Percentiles rank a stretch among this genome's conserved stretches.
These are phyloP conservation scores for Fusarium zealandicum DNA, from an alignment of 2,329 filamentous ascomycete species.

Conservation along the genomic window DNA sequence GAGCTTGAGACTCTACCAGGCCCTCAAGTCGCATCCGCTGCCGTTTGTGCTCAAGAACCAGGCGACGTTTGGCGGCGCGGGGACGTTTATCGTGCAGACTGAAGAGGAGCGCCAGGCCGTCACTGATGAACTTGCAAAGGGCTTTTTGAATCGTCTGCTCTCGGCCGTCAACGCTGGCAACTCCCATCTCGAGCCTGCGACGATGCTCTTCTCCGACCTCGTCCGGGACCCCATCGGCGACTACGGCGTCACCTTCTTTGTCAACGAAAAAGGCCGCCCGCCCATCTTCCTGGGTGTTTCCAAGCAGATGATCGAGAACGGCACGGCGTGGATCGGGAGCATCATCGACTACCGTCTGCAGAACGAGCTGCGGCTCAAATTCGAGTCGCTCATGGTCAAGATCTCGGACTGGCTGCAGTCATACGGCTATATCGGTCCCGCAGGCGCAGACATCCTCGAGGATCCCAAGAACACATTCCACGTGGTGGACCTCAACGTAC, in stretches of 20 bases:
- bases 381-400: slow-evolving; percentile 32
- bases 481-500: slow-evolving; percentile 47
- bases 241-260: slow-evolving; percentile 47
- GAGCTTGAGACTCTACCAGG: slow-evolving; percentile 35
- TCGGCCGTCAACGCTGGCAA: slow-evolving; percentile 43
- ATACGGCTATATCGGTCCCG: slow-evolving; percentile 45
- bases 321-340: slow-evolving; percentile 46
- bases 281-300: slow-evolving; percentile 45
- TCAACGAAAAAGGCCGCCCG: slow-evolving; percentile 35
- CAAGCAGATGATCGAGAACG: slow-evolving; percentile 45
- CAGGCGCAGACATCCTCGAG: slow-evolving; percentile 46
- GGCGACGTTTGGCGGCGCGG: slow-evolving; percentile 48
- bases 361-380: slow-evolving; percentile 39
- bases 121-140: slow-evolving; percentile 38
- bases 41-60: slow-evolving; percentile 51
- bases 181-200: slow-evolving; percentile 43
- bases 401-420: slow-evolving; percentile 41
- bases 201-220: slow-evolving; percentile 44
- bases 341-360: slow-evolving; percentile 46
- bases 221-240: slow-evolving; percentile 43
- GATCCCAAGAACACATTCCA: slow-evolving; percentile 30
- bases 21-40: slow-evolving; percentile 33
- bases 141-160: slow-evolving; percentile 41
- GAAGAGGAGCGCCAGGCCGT: slow-evolving; percentile 39
- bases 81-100: slow-evolving; percentile 44